Evolutionary conservation across 225 moss, liverwort and hornwort species (phyloP), one percentile per base, ranked within the genome.

Genomic region (Takakia lepidozioides): DNA sequence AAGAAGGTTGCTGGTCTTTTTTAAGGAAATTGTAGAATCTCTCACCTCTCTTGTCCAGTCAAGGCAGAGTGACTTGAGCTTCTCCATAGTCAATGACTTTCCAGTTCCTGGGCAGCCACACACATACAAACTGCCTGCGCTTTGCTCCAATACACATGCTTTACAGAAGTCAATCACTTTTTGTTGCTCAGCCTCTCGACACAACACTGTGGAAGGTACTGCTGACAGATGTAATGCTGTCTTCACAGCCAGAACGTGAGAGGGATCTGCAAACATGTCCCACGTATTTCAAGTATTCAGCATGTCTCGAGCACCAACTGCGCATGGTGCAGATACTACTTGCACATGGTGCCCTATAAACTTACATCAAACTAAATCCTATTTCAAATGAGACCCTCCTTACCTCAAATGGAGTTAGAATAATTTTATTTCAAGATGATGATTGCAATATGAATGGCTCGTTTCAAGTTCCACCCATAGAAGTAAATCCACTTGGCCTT

Each of bases 31-130:
- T 44, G 22, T 58, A 34, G 49, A 43, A 57, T 17, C 27, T 4
- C 47, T 49, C 55, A 92, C 92, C 85, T 93, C 72, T 64, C 54
- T 52, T 44, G 80, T 75, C 93, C 85, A 93, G 38, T 66, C 49
- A 48, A 57, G 47, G 71, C 78, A 86, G 11, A 72, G 73, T 40
- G 66, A 20, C 60, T 76, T 86, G 14, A 88, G 63, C 68, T 79
- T 91, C 65, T 91, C 98, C 69, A 87, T 64, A 9, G 78, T 81
- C 58, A 91, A 59, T 16, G 90, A 91, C 58, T 91, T 91, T 51
- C 87, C 87, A 47, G 87, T 91, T 63, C 98, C 87, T 9, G 85
- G 87, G 54, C 85, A 87, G 39, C 87, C 91, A 83, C 98, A 85
- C 23, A 85, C 44, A 44, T 85, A 98, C 57, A 87, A 59, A 63